Conservation (phyloP, 139 green algal species). For the Spirogloea muscicola region DNA sequence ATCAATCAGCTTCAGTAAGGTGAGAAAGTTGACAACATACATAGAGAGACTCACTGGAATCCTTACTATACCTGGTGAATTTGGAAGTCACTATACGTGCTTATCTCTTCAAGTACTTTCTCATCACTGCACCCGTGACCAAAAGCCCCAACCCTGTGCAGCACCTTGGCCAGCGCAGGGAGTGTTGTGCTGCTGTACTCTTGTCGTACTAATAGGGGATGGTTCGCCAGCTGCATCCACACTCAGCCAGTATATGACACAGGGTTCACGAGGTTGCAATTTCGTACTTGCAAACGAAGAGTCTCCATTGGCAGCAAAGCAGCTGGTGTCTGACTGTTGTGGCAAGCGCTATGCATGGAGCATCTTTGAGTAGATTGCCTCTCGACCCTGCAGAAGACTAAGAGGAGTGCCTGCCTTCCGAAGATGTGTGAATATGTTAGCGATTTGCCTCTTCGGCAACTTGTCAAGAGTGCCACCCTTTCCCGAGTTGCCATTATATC, state of each 20-base stretch:
- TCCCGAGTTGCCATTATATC: not conserved
- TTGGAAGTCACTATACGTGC: slow-evolving; percentile 70
- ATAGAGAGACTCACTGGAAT: too few species aligned
- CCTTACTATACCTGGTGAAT: slow-evolving; percentile 63
- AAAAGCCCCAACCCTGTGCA: slow-evolving; percentile 23
- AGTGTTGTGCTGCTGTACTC: slow-evolving; percentile 66
- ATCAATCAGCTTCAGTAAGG: too few species aligned
- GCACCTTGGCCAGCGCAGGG: slow-evolving; percentile 56
- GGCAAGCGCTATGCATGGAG: too few species aligned
- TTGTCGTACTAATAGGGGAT: slow-evolving; percentile 83
- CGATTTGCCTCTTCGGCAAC: slow-evolving; percentile 55
- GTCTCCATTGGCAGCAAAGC: too few species aligned
- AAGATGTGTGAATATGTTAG: slow-evolving; percentile 88
- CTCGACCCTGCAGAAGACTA: too few species aligned
- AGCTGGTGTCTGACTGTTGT: too few species aligned
- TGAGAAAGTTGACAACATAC: too few species aligned
- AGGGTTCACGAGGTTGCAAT: too few species aligned
- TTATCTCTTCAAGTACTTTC: slow-evolving; percentile 61
- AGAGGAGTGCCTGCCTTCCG: slow-evolving; percentile 72
- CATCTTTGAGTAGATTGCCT: too few species aligned
- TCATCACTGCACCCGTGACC: slow-evolving; percentile 31
- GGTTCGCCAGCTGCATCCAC: slow-evolving; percentile 78
- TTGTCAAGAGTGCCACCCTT: not conserved
- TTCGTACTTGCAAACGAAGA: too few species aligned
- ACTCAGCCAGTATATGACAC: too few species aligned